These are phyloP conservation scores for Rhododendron vialii DNA, from an alignment of 148 eudicot genomes.

Conservation along the genomic window DNA sequence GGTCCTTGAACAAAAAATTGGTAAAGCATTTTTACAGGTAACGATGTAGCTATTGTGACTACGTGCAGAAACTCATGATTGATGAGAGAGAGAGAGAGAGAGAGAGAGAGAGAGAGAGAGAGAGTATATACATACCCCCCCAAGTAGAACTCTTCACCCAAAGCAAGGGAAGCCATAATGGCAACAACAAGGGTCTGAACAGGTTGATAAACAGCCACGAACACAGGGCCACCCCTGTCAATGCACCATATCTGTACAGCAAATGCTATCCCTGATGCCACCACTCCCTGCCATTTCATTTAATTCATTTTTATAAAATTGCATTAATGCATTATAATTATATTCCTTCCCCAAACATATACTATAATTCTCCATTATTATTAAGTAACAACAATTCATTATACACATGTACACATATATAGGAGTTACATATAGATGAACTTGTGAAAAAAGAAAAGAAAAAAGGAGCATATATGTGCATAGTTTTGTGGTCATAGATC, in stretches of 20 bases:
- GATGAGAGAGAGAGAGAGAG: conserved; percentile 9
- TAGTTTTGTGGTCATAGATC: not conserved
- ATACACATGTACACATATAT: not conserved
- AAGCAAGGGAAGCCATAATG: conserved; percentile 76
- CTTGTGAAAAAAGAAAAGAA: too few species aligned
- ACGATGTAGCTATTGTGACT: not conserved
- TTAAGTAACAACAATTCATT: not conserved
- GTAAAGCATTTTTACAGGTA: not conserved
- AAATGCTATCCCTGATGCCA: conserved; percentile 99
- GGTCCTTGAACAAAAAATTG: not conserved
- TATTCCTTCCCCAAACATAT: not conserved
- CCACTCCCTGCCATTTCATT: conserved; percentile 70
- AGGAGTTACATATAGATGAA: too few species aligned
- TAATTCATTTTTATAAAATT: not conserved
- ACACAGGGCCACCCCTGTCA: conserved; percentile 94
- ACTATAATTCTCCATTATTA: not conserved
- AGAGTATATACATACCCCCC: conserved; percentile 58
- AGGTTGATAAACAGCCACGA: conserved; percentile 97
- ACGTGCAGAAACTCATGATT: conserved; percentile 4
- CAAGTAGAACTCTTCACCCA: conserved; percentile 94
- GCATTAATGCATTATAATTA: too few species aligned
- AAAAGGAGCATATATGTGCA: not conserved
- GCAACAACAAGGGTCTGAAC: conserved; percentile 99
- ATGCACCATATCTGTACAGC: conserved; percentile 99
- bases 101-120: conserved; percentile 7